Evolutionary conservation across 208 protist species (phyloP).

Genomic region (Acanthamoeba castellanii): DNA sequence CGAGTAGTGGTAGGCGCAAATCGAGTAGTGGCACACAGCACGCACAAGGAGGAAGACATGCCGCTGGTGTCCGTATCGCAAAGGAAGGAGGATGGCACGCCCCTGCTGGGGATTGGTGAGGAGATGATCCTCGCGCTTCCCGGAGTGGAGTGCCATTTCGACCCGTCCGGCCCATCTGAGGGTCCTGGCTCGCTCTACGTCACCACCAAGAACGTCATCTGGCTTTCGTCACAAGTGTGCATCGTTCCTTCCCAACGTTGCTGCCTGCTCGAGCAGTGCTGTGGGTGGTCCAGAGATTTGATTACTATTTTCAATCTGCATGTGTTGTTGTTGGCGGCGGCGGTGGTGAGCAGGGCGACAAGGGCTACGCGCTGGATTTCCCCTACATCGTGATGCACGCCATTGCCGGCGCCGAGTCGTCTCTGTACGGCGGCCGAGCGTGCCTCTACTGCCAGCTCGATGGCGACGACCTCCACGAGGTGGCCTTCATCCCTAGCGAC

Average conservation of each 20-base stretch:
- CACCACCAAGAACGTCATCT: constrained; percentile 54
- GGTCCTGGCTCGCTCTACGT: constrained; percentile 42
- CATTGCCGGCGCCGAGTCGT: constrained; percentile 3
- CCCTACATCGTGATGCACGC: constrained; percentile 57
- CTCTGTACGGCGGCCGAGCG: constrained; percentile 23
- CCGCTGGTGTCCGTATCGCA: constrained; percentile 30
- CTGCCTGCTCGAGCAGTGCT: no score
- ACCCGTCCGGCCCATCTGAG: constrained; percentile 20
- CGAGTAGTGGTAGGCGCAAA: no score
- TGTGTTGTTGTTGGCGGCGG: no score
- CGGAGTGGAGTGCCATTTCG: constrained; percentile 16
- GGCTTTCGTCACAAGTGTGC: constrained; percentile 10
- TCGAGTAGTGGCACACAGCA: background rate
- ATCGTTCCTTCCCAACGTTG: background rate
- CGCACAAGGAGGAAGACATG: background rate
- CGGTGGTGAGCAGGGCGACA: background rate
- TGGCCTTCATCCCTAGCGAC: constrained; percentile 45
- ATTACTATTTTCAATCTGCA: no score
- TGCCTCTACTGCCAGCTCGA: constrained; percentile 70
- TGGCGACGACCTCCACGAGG: constrained; percentile 55
- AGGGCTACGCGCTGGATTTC: constrained; percentile 53
- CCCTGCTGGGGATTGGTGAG: background rate
- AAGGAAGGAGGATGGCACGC: constrained; percentile 18
- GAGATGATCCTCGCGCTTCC: constrained; percentile 14
- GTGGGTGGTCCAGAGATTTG: no score